Percentiles rank a stretch among this genome's conserved stretches.
These are phyloP conservation scores for Lasiodiplodia theobromae DNA, from an alignment of 2,329 filamentous ascomycete genomes.

Conservation along the genomic window DNA sequence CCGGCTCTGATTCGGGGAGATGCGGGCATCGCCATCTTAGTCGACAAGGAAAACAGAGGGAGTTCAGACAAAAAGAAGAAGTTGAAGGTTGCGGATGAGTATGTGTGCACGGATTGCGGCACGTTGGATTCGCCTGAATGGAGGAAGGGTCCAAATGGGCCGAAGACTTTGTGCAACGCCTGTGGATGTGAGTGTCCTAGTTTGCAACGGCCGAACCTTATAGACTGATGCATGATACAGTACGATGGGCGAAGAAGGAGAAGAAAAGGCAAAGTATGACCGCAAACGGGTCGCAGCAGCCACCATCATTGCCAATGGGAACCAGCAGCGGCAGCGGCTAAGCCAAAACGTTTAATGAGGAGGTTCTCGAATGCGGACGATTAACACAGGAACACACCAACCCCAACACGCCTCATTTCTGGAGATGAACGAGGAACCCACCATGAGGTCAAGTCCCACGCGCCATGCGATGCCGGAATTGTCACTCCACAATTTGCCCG, in stretches of 20 bases:
- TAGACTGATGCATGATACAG: conserved; percentile 41
- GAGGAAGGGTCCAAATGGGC: conserved; percentile 90
- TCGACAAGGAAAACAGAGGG: conserved; percentile 74
- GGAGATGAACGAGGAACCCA: conserved; percentile 9
- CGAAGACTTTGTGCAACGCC: conserved; percentile 95
- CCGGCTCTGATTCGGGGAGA: conserved; percentile 85
- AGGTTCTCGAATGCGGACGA: background rate
- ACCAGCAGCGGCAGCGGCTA: conserved; percentile 30
- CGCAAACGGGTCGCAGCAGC: conserved; percentile 12
- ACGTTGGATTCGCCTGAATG: conserved; percentile 94
- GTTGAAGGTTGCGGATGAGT: conserved; percentile 81
- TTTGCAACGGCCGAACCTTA: background rate
- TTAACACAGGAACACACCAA: conserved; percentile 1
- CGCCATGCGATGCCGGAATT: conserved; percentile 5
- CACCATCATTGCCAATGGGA: conserved; percentile 27
- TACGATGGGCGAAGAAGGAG: conserved; percentile 73
- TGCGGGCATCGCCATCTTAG: conserved; percentile 81
- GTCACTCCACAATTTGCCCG: background rate
- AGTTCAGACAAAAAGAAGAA: conserved; percentile 85
- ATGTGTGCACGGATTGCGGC: conserved; percentile 95
- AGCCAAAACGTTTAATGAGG: background rate
- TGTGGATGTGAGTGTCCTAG: conserved; percentile 72
- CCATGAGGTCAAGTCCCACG: conserved; percentile 12
- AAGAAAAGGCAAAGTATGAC: conserved; percentile 65
- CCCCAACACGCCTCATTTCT: conserved; percentile 1